phyloP scores from a whole-genome alignment of 2,329 filamentous ascomycete species.

The Aureobasidium namibiae region DNA sequence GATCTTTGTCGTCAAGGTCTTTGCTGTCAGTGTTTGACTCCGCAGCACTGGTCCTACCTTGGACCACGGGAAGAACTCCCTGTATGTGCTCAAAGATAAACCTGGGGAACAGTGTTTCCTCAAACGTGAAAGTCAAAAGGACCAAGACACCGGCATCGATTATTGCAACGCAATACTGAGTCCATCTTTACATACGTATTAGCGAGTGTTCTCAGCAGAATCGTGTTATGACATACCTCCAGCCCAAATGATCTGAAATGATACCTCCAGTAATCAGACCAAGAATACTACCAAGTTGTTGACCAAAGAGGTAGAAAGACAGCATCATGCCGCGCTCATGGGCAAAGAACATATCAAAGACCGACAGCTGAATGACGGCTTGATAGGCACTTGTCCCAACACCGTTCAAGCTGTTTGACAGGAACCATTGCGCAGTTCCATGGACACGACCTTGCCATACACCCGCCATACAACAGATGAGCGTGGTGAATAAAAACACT shows the following conservation, averaged over 20 bases:
- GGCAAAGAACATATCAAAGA: slow-evolving; percentile 34
- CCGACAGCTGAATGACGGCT: slow-evolving; percentile 32
- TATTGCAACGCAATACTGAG: slow-evolving; percentile 27
- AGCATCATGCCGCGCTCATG: slow-evolving; percentile 31
- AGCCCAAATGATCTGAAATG: slow-evolving; percentile 28
- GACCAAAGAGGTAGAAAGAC: slow-evolving; percentile 33
- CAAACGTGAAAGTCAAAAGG: slow-evolving; percentile 23
- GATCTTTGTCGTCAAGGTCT: not conserved
- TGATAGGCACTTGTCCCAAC: slow-evolving; percentile 32
- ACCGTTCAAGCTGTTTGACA: slow-evolving; percentile 25
- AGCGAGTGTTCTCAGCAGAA: not conserved
- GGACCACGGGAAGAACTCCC: not conserved
- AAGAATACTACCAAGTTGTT: slow-evolving; percentile 32
- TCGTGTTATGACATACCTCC: slow-evolving; percentile 15
- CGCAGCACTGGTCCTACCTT: not conserved
- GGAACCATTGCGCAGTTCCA: slow-evolving; percentile 26
- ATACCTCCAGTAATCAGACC: slow-evolving; percentile 31
- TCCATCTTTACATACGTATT: slow-evolving; percentile 20
- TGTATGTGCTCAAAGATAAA: slow-evolving; percentile 21
- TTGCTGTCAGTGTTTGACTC: not conserved
- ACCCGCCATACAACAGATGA: slow-evolving; percentile 24
- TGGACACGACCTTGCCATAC: slow-evolving; percentile 27
- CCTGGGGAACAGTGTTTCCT: slow-evolving; percentile 30
- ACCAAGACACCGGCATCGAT: slow-evolving; percentile 18
- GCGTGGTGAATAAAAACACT: slow-evolving; percentile 29